phyloP scores from a whole-genome alignment of 257 asterid species.

The Nicotiana knightiana region DNA sequence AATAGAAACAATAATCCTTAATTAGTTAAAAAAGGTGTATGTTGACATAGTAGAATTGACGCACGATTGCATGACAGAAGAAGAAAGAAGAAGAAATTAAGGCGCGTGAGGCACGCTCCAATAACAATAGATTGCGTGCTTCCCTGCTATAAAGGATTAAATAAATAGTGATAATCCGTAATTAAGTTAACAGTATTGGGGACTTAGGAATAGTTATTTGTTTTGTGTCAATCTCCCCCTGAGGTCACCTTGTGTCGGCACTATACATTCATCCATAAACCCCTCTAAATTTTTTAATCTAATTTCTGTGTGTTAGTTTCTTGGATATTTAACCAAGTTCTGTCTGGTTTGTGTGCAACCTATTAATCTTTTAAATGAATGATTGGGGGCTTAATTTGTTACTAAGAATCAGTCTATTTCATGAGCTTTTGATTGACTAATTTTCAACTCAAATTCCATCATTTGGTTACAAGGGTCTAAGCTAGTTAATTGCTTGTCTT shows the following conservation, averaged over 20 bases:
- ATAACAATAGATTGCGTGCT: neutral
- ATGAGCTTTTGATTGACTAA: neutral
- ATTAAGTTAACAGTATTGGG: neutral
- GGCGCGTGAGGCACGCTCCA: neutral
- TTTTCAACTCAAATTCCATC: neutral
- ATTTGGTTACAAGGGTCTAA: neutral
- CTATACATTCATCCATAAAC: neutral
- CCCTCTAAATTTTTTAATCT: neutral
- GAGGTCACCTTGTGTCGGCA: neutral
- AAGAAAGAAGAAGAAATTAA: neutral
- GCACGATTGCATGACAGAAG: conserved; percentile 7
- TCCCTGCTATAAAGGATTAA: neutral
- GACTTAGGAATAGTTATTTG: neutral
- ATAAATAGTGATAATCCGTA: neutral
- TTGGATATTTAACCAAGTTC: neutral
- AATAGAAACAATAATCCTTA: neutral
- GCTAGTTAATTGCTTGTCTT: neutral
- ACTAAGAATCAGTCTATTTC: neutral
- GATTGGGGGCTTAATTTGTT: neutral
- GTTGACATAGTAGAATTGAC: neutral
- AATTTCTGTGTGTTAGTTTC: neutral
- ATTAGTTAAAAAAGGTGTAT: neutral
- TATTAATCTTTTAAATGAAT: neutral
- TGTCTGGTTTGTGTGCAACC: neutral
- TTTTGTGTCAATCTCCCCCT: neutral